Base-by-base conservation (phyloP, 352 stramenopile species). In the Globisporangium cederbergense region DNA sequence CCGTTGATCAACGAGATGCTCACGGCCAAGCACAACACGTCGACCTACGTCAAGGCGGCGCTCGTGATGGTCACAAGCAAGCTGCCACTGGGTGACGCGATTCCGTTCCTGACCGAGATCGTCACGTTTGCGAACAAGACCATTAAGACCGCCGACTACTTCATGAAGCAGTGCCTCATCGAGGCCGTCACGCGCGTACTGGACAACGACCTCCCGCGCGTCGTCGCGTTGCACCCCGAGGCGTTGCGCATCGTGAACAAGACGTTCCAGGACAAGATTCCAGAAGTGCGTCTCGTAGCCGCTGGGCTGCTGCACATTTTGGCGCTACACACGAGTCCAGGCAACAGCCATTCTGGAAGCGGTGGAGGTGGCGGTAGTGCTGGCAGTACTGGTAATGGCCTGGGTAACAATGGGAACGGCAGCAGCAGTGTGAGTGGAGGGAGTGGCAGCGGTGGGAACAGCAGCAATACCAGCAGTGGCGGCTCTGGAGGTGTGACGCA, bases 161-260 rank as follows among this genome's bases (percentile, higher is more conserved):
- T 89, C 64, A 72, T 95, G 65, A 90, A 90, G 58, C 86, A 93
- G 65, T 80, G 74, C 43, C 70, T 96, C 8, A 60, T 96, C 16
- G 82, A 91, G 58, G 88, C 75, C 59, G 64, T 91, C 36, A 66
- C 75, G n/a, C 75, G 83, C 43, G 76, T 86, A 30, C 68, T 96
- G 2, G 67, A 76, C 43, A 68, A 66, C 34, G 77, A 81, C 30
- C 71, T 73, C 0, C 75, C 60, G 6, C 64, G 83, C 10, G 55
- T 91, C 8, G 56, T 70, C 6, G n/a, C 58, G 4, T 80, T 82
- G 52, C 84, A 92, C 46, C 49, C 70, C 2, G 88, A 96, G 20
- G 83, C 82, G 14, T 59, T 95, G 20, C 90, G 91, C 65, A 83
- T 95, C 25, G 84, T 88, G 2, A 71, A 42, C 55, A 90, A 91